Evolutionary conservation across 2,329 filamentous ascomycete genomes (phyloP), one percentile per base, ranked within the genome.

Genomic region (Fusarium neocosmosporiellum): DNA sequence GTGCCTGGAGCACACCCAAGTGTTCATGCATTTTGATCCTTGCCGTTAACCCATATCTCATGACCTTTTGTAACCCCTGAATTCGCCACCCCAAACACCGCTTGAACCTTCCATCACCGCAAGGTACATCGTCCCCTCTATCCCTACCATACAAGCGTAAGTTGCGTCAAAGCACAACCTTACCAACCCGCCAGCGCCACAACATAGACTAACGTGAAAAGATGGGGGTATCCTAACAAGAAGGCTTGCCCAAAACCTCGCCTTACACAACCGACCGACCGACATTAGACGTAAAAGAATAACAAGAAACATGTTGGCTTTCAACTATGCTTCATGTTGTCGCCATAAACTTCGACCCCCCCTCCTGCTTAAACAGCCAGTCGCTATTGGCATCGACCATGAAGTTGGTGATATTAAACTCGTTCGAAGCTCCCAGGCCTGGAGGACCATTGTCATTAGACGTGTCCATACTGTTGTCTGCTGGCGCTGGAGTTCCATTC

Each of bases 381-480:
- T 94, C 92, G 69, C 90, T 90, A 74, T 89, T 93, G 3, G 89
- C 90, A 81, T 94, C 92, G 33, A 93, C 88, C 88, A 92, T 93
- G 75, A 93, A 94, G 76, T 94, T 93, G 53, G 91, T 93, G 67
- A 94, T 94, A 75, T 94, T 94, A 75, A 92, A 93, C 80, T 93
- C 91, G 66, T 92, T 92, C 36, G 79, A 80, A 59, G 74, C 75
- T 24, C 79, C 74, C 29, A 71, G 81, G 69, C 71, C 80, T 69
- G 62, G 43, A 37, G 75, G 46, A 13, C 24, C 68, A 37, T 62
- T 73, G 33, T 75, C 74, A 43, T 80, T 82, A 62, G 65, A 75
- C 31, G 78, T 72, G 14, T 80, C 73, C 69, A 80, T 76, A 5
- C 75, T 78, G n/a, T 73, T 69, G n/a, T 74, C 73, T 33, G 60